Conservation (phyloP, 352 stramenopile species). For the Pythium volutum region DNA sequence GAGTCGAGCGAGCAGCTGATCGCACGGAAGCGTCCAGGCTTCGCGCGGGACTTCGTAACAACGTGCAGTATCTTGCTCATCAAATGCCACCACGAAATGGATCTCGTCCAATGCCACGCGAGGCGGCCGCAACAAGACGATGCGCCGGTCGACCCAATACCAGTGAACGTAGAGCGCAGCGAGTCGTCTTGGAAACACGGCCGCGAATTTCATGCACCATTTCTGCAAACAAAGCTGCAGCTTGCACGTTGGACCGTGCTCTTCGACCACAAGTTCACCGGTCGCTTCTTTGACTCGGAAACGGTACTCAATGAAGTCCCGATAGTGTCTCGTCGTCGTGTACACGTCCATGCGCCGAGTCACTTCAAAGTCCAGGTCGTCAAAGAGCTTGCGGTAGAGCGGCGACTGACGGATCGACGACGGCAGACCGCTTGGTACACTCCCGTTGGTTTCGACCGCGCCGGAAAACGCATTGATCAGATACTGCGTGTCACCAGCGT, state of each 20-base stretch:
- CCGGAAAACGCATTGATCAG: conserved; percentile 51
- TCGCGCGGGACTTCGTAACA: conserved; percentile 37
- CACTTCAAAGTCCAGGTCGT: conserved; percentile 50
- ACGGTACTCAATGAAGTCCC: conserved; percentile 32
- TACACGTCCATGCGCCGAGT: conserved; percentile 26
- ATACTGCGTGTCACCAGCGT: conserved; percentile 25
- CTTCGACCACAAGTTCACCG: conserved; percentile 32
- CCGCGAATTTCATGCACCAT: conserved; percentile 30
- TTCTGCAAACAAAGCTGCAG: conserved; percentile 32
- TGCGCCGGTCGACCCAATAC: conserved; percentile 43
- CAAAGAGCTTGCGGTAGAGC: conserved; percentile 41
- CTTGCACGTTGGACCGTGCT: conserved; percentile 22
- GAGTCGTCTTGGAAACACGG: conserved; percentile 29
- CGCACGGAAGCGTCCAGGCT: conserved; percentile 20
- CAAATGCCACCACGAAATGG: conserved; percentile 25
- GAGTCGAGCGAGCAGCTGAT: conserved; percentile 18
- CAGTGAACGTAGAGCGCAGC: conserved; percentile 41
- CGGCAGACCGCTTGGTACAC: conserved; percentile 37
- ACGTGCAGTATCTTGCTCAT: neutral
- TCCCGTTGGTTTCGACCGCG: conserved; percentile 37
- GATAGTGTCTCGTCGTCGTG: conserved; percentile 24
- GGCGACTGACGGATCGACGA: conserved; percentile 27
- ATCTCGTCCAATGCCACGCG: conserved; percentile 3
- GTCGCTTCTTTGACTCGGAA: conserved; percentile 25
- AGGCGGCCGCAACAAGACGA: conserved; percentile 33